Evolutionary conservation across 306 rosid species (phyloP).

Genomic region (Cajanus cajan): DNA sequence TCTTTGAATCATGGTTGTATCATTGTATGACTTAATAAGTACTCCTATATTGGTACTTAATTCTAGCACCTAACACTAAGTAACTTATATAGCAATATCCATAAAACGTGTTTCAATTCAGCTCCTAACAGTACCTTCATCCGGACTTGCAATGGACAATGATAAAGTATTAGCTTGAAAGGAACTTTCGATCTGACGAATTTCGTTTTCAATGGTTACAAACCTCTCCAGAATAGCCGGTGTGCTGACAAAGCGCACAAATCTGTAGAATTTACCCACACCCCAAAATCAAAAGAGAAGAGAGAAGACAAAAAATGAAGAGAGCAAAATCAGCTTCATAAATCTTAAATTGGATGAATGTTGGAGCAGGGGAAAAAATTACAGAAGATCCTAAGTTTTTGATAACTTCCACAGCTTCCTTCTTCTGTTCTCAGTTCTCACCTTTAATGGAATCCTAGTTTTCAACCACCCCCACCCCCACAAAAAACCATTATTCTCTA

Average conservation of each 20-base stretch:
- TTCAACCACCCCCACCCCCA: not conserved
- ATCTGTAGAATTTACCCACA: constrained; percentile 36
- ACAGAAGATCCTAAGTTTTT: not conserved
- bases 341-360: not conserved
- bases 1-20: not conserved
- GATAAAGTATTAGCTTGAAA: constrained; percentile 44
- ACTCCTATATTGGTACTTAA: not conserved
- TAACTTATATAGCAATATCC: not conserved
- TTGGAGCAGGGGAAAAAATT: not conserved
- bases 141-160: constrained; percentile 24
- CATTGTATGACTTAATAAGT: not conserved
- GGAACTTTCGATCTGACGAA: constrained; percentile 60
- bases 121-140: constrained; percentile 38
- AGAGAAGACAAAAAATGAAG: not conserved
- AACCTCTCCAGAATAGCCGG: constrained; percentile 73
- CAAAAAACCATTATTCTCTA: not conserved
- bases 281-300: not conserved
- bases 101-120: constrained; percentile 21
- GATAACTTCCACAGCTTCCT: not conserved
- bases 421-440: not conserved
- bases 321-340: constrained; percentile 13
- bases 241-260: constrained; percentile 75
- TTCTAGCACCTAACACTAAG: constrained; percentile 8
- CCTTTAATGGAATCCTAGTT: not conserved
- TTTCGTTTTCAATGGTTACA: constrained; percentile 58